Evolutionary conservation across 2,329 filamentous ascomycete species (phyloP).

Genomic region (Graphium sp.): DNA sequence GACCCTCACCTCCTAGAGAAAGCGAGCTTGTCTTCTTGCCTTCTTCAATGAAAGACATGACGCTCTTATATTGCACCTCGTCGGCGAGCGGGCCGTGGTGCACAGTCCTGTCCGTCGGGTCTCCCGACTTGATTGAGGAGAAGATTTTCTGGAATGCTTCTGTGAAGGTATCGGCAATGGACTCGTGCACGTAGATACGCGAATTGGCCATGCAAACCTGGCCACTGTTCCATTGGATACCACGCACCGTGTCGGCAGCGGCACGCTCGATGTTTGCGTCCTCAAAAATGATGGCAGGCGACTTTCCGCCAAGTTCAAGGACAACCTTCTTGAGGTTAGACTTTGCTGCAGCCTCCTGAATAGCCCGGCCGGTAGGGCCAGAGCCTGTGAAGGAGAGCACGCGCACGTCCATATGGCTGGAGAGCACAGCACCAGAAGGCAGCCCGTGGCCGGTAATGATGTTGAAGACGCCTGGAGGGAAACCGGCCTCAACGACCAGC

Average conservation of each 20-base stretch:
- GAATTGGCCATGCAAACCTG: constrained; percentile 45
- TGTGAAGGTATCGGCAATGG: constrained; percentile 37
- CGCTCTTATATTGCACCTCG: constrained; percentile 27
- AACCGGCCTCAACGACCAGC: constrained; percentile 53
- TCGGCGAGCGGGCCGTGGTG: constrained; percentile 30
- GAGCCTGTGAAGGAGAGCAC: constrained; percentile 67
- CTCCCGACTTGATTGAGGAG: constrained; percentile 16
- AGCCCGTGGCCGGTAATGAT: constrained; percentile 54
- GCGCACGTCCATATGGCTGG: constrained; percentile 50
- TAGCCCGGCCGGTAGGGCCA: constrained; percentile 50
- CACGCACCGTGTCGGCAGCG: constrained; percentile 29
- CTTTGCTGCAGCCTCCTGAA: constrained; percentile 54
- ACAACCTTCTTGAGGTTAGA: constrained; percentile 49
- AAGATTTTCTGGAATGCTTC: constrained; percentile 32
- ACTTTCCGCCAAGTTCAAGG: constrained; percentile 54
- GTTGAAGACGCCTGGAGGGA: constrained; percentile 61
- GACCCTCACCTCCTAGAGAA: constrained; percentile 13
- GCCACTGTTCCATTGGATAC: constrained; percentile 34
- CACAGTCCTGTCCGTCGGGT: constrained; percentile 15
- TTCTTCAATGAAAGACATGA: constrained; percentile 25
- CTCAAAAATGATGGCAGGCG: constrained; percentile 45
- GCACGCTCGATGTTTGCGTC: constrained; percentile 49
- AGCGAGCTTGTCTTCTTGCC: constrained; percentile 18
- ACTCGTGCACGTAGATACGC: constrained; percentile 37
- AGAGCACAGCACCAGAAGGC: constrained; percentile 49